Evolutionary conservation across 371 early-diverging fungal genomes (phyloP).

Genomic region (Nematocida sp.): DNA sequence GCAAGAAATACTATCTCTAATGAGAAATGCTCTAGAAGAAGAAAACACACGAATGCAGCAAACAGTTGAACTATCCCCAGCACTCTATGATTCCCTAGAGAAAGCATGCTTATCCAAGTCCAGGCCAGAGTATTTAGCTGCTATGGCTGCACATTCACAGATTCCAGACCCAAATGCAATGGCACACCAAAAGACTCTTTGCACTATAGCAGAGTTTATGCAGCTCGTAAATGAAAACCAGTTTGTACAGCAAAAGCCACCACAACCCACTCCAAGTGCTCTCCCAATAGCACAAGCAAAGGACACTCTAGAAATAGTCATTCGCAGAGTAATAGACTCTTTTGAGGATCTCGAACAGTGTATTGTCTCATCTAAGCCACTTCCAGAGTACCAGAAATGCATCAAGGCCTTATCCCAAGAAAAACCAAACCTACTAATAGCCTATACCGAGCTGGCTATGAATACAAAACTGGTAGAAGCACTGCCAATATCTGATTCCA

Average conservation of each 20-base stretch:
- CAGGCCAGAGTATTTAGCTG: background rate
- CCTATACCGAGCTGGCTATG: background rate
- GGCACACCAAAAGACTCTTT: background rate
- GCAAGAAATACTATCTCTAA: background rate
- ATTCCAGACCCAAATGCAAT: background rate
- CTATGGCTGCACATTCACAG: background rate
- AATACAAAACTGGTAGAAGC: background rate
- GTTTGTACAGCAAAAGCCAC: too few species aligned
- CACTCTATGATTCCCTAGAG: background rate
- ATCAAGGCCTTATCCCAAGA: background rate
- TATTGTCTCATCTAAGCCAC: background rate
- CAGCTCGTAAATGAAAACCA: background rate
- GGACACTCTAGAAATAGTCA: background rate
- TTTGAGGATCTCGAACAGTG: slow-evolving; percentile 9
- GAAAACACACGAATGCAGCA: background rate
- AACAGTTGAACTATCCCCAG: background rate
- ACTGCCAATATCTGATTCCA: background rate
- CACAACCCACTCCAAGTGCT: background rate
- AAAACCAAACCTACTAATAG: background rate
- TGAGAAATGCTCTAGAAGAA: background rate
- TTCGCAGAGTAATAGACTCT: background rate
- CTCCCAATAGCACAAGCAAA: background rate
- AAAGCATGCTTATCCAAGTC: background rate
- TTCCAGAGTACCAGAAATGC: background rate
- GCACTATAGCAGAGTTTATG: slow-evolving; percentile 3